phyloP scores from a whole-genome alignment of 345 rosid species.

The Odontarrhena argentea region DNA sequence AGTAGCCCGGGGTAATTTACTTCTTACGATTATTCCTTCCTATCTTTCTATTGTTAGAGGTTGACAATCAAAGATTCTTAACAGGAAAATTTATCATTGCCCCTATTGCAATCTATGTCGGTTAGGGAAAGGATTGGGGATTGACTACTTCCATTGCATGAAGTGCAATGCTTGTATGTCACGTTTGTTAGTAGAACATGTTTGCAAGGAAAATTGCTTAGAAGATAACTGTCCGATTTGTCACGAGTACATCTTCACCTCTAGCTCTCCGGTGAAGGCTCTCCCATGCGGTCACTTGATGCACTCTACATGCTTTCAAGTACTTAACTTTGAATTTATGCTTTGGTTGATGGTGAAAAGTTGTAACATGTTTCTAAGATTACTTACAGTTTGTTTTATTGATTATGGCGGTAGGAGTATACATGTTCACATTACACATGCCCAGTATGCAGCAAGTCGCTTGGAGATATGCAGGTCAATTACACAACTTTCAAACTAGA shows the following conservation, averaged over 20 bases:
- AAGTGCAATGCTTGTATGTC: conserved; percentile 92
- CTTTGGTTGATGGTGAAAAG: background rate
- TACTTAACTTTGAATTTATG: conserved; percentile 25
- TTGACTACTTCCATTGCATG: conserved; percentile 95
- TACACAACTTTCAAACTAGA: conserved; percentile 17
- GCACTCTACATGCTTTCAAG: conserved; percentile 92
- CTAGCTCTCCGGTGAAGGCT: conserved; percentile 63
- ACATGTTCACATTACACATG: conserved; percentile 79
- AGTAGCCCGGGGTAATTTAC: background rate
- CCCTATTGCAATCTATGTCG: conserved; percentile 94
- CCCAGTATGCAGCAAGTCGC: conserved; percentile 94
- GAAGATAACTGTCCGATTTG: conserved; percentile 94
- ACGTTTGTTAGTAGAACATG: conserved; percentile 55
- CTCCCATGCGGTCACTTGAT: conserved; percentile 92
- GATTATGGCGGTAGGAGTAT: conserved; percentile 60
- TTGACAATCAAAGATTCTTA: conserved; percentile 15
- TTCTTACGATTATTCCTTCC: background rate
- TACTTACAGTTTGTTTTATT: conserved; percentile 22
- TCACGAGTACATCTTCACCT: conserved; percentile 77
- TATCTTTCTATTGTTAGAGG: background rate
- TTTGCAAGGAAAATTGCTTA: conserved; percentile 68
- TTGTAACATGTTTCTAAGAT: background rate
- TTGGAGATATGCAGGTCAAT: conserved; percentile 94
- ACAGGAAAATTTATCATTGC: conserved; percentile 93
- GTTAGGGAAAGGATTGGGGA: conserved; percentile 86